phyloP scores from a whole-genome alignment of 495 filamentous ascomycete genomes.

The Baudoinia panamericana region DNA sequence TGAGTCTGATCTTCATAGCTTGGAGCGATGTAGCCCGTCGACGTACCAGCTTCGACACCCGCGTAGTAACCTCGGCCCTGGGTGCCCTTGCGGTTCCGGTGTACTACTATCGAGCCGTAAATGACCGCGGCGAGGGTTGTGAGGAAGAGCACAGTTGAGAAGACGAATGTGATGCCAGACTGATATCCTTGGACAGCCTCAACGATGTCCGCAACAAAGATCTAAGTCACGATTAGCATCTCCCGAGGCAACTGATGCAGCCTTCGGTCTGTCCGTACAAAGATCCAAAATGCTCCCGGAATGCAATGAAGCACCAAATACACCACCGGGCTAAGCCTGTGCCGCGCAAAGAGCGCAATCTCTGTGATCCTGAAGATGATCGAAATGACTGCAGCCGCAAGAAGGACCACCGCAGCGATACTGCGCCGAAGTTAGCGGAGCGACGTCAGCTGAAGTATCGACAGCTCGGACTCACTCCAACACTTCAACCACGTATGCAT shows the following conservation, averaged over 20 bases:
- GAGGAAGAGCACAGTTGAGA: slow-evolving; percentile 3
- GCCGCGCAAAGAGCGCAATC: slow-evolving; percentile 23
- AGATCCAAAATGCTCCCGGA: slow-evolving; percentile 25
- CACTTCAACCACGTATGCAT: not conserved
- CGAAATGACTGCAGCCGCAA: slow-evolving; percentile 12
- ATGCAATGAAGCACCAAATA: slow-evolving; percentile 26
- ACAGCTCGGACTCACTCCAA: not conserved
- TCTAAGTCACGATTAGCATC: no score
- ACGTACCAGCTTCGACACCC: slow-evolving; percentile 4
- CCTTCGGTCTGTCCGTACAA: no score
- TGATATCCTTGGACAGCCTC: not conserved
- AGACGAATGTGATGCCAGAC: slow-evolving; percentile 4
- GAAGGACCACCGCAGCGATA: slow-evolving; percentile 7
- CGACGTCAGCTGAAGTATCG: not conserved
- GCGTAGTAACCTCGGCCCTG: slow-evolving; percentile 8
- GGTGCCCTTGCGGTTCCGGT: slow-evolving; percentile 24
- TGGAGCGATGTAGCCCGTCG: no score
- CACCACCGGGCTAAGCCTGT: slow-evolving; percentile 23
- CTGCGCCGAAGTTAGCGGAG: no score
- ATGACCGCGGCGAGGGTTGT: slow-evolving; percentile 26
- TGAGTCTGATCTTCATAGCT: slow-evolving; percentile 1
- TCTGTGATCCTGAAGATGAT: slow-evolving; percentile 24
- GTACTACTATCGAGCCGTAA: slow-evolving; percentile 28
- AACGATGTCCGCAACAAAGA: slow-evolving; percentile 22
- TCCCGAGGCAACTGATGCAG: no score